These are phyloP conservation scores for Sclerotinia subarctica DNA, from an alignment of 2,329 filamentous ascomycete species.

Conservation along the genomic window DNA sequence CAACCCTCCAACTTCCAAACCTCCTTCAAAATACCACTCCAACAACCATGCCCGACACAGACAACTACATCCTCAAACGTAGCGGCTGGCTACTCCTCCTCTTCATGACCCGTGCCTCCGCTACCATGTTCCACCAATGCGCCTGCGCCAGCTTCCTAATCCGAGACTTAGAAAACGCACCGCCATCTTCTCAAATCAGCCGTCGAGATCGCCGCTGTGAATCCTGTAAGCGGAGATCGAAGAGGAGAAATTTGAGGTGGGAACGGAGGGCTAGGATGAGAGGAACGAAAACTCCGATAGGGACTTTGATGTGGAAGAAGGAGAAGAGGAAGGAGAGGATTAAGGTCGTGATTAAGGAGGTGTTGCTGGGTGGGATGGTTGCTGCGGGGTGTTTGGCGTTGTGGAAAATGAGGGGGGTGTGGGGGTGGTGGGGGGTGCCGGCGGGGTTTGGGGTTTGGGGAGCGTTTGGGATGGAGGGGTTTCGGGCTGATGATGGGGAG, in stretches of 20 bases:
- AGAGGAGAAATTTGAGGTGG: neutral
- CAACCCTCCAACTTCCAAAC: too few species aligned
- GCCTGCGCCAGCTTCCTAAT: neutral
- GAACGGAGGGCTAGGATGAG: neutral
- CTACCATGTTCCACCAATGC: neutral
- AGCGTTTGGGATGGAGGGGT: neutral
- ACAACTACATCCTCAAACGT: constrained; percentile 7
- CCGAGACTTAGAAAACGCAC: neutral
- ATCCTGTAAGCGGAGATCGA: neutral
- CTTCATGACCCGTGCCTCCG: neutral
- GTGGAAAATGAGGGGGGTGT: constrained; percentile 11
- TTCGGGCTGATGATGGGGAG: neutral
- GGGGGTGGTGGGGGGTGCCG: constrained; percentile 8
- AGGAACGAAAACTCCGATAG: neutral
- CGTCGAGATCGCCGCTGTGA: neutral
- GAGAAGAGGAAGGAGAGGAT: neutral
- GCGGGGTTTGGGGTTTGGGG: constrained; percentile 4
- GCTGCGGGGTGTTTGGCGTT: neutral
- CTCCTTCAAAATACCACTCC: neutral
- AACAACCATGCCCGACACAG: neutral
- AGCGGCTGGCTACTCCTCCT: constrained; percentile 13
- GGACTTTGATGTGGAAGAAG: neutral
- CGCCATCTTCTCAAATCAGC: neutral
- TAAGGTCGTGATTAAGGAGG: neutral
- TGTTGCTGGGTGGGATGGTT: neutral